A percentile compares a stretch with the other conserved stretches of the same genome.
These are phyloP conservation scores for Sporobolomyces roseus DNA, from an alignment of 768 basidiomycete species.

Conservation along the genomic window DNA sequence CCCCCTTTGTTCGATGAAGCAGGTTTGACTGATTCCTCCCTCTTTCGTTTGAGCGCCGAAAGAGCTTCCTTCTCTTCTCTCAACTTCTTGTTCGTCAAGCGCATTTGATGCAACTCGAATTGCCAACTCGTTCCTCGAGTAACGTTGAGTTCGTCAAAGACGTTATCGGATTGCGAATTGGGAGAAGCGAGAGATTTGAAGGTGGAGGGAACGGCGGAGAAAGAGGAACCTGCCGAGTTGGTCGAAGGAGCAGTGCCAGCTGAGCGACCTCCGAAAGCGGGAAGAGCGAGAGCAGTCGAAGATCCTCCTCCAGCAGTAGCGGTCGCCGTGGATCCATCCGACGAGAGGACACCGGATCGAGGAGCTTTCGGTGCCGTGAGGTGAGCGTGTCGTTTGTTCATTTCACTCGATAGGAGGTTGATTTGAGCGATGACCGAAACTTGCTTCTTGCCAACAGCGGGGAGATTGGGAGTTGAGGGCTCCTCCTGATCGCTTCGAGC, in stretches of 20 bases:
- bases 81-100: slow-evolving; percentile 44
- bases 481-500: slow-evolving; percentile 10
- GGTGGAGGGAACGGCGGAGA: slow-evolving; percentile 41
- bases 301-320: background rate
- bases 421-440: slow-evolving; percentile 31
- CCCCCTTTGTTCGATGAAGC: background rate
- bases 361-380: background rate
- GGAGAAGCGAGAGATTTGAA: slow-evolving; percentile 38
- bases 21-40: slow-evolving; percentile 15
- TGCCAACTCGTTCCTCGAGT: slow-evolving; percentile 78
- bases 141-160: slow-evolving; percentile 71
- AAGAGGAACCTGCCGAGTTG: slow-evolving; percentile 23
- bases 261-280: background rate
- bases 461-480: background rate
- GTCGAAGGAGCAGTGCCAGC: slow-evolving; percentile 21
- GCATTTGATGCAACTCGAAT: slow-evolving; percentile 50
- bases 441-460: slow-evolving; percentile 17
- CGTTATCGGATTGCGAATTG: slow-evolving; percentile 50
- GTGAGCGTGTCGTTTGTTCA: background rate
- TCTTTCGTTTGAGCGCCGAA: slow-evolving; percentile 32
- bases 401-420: slow-evolving; percentile 17
- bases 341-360: slow-evolving; percentile 3
- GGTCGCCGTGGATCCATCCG: background rate
- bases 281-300: background rate
- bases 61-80: slow-evolving; percentile 42